Evolutionary conservation across 2,329 filamentous ascomycete species (phyloP).

Genomic region (Blastomyces percursus): DNA sequence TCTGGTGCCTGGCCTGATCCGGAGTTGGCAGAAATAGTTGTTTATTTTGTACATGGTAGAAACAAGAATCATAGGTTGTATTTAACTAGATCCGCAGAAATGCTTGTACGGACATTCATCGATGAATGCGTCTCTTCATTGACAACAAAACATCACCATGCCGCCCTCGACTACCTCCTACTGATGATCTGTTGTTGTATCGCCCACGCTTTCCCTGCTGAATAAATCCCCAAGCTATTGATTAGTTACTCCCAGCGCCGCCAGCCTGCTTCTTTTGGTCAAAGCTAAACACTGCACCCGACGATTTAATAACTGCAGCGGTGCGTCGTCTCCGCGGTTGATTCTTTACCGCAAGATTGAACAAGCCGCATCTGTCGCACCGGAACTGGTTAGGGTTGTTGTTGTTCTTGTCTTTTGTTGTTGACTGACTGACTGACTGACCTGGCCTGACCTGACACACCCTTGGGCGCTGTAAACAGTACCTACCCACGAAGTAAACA

Average conservation of each 20-base stretch:
- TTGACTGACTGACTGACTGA: neutral
- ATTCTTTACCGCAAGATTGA: neutral
- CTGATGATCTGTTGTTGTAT: neutral
- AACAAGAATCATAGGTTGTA: neutral
- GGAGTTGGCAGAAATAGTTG: neutral
- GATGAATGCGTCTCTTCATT: too few species aligned
- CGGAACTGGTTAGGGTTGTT: neutral
- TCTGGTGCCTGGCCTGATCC: constrained; percentile 3
- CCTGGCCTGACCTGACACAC: too few species aligned
- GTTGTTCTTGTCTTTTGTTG: too few species aligned
- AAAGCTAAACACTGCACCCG: neutral
- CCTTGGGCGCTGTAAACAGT: neutral
- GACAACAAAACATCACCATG: too few species aligned
- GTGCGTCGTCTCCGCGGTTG: neutral
- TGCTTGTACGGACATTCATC: neutral
- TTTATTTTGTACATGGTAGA: neutral
- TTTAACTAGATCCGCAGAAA: neutral
- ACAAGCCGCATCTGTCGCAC: neutral
- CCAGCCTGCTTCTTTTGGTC: too few species aligned
- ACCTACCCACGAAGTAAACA: neutral
- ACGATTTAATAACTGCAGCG: neutral
- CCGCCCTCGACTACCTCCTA: too few species aligned
- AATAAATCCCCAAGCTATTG: too few species aligned
- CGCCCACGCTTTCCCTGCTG: neutral
- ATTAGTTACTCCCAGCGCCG: too few species aligned